Base-by-base conservation (phyloP, 2,329 filamentous ascomycete species). In the Ophiostoma sp. region DNA sequence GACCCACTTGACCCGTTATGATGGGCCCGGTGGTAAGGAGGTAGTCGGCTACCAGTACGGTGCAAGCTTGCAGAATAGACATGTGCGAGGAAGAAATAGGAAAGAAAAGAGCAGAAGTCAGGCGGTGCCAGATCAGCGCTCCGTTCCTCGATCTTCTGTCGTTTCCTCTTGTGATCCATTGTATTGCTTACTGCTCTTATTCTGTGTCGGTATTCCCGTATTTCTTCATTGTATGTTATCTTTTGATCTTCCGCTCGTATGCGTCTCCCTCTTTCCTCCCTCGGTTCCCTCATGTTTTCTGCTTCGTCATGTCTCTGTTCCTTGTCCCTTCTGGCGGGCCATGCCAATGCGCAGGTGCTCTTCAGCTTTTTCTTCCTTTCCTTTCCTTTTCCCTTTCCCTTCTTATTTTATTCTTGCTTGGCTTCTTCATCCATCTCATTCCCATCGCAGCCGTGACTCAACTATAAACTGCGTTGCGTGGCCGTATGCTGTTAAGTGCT, bases 11-110 rank as follows among this genome's bases (percentile, higher is more conserved):
- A 7, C 65, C 65, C 68, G 62, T 44, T 58, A 14, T 27, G 63
- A 68, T 36, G 67, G 64, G 45, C 45, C 63, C 64, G 64, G 64
- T 52, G 64, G 36, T 65, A 58, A 62, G 65, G 52, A 49, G 27
- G 45, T 38, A 44, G 36, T 44, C 5, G 12, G 16, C 6, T 64
- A 64, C 62, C 27, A 27, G 27, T 27, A 27, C 27, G 27, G 27
- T 27, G 27, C 27, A 27, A 27, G 27, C 27, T 27, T 44, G 62
- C 41, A 36, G 14, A 3, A 27, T 41, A 38, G 66, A 44, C 47
- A 47, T 41, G 40, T 9, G 65, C 55, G 45, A 63, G 47, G 47
- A 66, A 16, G 36, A 14, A 47, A 16, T 36, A 45, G 52, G 40
- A 47, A 62, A 62, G 55, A 14, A 18, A 49, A 49, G 47, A 16